Conservation (phyloP, 1,139 yeast genomes). For the Magnusiomyces magnusii region DNA sequence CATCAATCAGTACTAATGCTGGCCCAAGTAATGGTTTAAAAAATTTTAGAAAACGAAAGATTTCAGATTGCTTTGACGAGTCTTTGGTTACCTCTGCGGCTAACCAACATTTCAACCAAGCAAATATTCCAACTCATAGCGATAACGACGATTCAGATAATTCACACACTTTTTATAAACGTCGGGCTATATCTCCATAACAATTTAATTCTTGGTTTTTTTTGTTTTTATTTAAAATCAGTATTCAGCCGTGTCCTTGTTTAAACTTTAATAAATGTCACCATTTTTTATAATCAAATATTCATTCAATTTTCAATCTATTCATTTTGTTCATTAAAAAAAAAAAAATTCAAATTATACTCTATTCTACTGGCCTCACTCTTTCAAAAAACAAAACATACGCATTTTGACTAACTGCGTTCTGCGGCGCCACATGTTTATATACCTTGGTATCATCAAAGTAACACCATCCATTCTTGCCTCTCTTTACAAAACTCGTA, state of each 20-base stretch:
- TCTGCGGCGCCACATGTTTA: slow-evolving; percentile 35
- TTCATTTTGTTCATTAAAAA: background rate
- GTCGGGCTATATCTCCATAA: background rate
- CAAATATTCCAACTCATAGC: no score
- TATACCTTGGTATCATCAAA: slow-evolving; percentile 66
- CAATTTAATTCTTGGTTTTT: background rate
- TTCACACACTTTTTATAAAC: background rate
- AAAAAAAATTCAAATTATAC: no score
- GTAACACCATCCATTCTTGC: slow-evolving; percentile 59
- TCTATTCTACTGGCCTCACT: slow-evolving; percentile 2
- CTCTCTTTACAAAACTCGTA: slow-evolving; percentile 72
- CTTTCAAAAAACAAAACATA: slow-evolving; percentile 58
- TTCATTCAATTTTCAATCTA: background rate
- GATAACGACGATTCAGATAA: no score
- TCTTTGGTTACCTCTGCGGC: no score
- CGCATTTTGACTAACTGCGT: slow-evolving; percentile 55
- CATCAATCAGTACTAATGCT: no score
- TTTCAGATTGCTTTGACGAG: no score
- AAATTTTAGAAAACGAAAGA: no score
- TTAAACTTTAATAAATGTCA: background rate
- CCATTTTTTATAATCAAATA: background rate
- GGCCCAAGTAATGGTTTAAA: no score
- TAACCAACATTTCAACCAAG: no score
- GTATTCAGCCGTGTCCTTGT: background rate
- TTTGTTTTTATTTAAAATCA: background rate